Percentiles rank a stretch among this genome's conserved stretches.
Conservation (phyloP, 345 rosid species). For the Eucalyptus guilfoylei region DNA sequence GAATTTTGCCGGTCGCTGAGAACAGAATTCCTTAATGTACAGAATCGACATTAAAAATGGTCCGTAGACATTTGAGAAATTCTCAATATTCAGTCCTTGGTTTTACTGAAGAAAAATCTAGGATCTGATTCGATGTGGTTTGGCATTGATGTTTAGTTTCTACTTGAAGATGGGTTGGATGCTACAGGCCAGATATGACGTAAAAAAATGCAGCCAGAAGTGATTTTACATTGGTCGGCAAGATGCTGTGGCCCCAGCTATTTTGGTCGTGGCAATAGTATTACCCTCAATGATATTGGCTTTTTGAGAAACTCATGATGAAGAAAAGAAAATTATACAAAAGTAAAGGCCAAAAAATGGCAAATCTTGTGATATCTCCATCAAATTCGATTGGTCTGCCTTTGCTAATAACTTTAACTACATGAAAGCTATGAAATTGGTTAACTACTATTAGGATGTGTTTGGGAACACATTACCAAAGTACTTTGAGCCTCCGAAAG, state of each 20-base stretch:
- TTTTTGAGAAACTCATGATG: not conserved
- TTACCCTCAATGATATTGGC: not conserved
- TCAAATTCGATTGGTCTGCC: not conserved
- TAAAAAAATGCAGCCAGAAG: not conserved
- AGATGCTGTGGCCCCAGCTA: not conserved
- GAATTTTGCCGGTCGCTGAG: not conserved
- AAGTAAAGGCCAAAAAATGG: not conserved
- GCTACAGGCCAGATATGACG: not conserved
- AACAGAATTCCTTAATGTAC: not conserved
- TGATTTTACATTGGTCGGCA: not conserved
- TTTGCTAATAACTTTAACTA: not conserved
- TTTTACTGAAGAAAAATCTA: not conserved
- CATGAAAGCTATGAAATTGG: not conserved
- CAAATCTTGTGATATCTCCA: not conserved
- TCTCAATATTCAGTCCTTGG: not conserved
- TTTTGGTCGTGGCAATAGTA: not conserved
- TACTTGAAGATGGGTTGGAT: not conserved
- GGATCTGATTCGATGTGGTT: not conserved
- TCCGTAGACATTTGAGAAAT: not conserved
- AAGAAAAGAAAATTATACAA: not conserved
- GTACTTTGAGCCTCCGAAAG: not conserved
- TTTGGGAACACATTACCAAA: not conserved
- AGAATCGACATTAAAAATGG: not conserved
- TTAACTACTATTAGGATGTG: not conserved
- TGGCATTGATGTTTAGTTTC: not conserved